Evolutionary conservation across 2,329 filamentous ascomycete genomes (phyloP), one percentile per base, ranked within the genome.

Genomic region (Clonostachys solani): DNA sequence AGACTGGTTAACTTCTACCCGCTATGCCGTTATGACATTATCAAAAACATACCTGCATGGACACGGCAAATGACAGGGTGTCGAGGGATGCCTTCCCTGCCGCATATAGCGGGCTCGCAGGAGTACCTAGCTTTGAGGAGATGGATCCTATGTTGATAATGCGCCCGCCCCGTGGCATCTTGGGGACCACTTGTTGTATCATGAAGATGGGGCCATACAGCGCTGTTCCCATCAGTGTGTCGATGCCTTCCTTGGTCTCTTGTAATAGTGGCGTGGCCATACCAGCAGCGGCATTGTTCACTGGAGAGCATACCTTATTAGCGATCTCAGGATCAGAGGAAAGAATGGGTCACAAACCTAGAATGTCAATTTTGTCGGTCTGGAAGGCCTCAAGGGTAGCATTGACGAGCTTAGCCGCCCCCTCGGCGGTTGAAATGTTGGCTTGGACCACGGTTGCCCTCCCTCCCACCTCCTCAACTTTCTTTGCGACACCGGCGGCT

Each of bases 301-400:
- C 67, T 60, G 15, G 62, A 46, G 36, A 29, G 6, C 8, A 29
- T 29, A 10, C 23, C 3, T 6, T 29, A 29, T 29, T 29, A 29
- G 23, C 9, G 9, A 10, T 29, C 23, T 10, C 9, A 10, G 23
- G 9, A 56, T 41, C 8, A 29, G 23, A 29, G 3, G 9, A 29
- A 6, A 29, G 2, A 29, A 29, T 10, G 9, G 23, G 23, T 10
- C 2, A 33, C 41, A 18, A 52, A 70, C 69, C 62, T 0, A 73
- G 50, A 33, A 73, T 72, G 40, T 73, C 69, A 40, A 73, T 64
- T 12, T 63, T 59, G 36, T 69, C 60, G 0, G 56, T 57, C 4
- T 48, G 44, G 40, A 73, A 65, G 0, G 52, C 58, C 33, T 61
- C 49, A 2, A 73, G 54, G 0, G 68, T 67, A 47, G 68, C 55